Evolutionary conservation across 345 rosid species (phyloP), one percentile per base, ranked within the genome.

Genomic region (Lepidium sativum): DNA sequence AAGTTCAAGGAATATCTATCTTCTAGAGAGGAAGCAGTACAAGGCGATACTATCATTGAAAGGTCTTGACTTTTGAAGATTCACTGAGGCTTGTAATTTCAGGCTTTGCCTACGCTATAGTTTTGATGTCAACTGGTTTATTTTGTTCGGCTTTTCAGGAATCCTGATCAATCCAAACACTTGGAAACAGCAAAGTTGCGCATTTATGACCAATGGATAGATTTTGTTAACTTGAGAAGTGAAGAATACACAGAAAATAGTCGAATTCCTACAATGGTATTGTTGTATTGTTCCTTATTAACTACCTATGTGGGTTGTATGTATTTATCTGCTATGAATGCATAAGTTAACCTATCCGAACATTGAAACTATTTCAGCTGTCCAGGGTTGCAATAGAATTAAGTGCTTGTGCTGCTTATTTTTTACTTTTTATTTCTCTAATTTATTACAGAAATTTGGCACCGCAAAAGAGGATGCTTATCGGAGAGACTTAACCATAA

Each of bases 131-230:
- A 1, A 8, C 16, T 34, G 14, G 40, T 33, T 53, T 18, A 18
- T 42, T 25, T 52, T 49, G 45, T 49, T 68, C 60, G 23, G 9
- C 16, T 13, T 76, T 84, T 74, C 83, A 92, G 98, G 70, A 94
- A 94, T 63, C 99, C 97, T 61, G 91, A 89, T 25, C 96, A 94
- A 72, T 94, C 99, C 20, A 92, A 90, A 78, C 99, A 89, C 79
- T 82, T 92, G 53, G 97, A 92, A 72, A 92, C 99, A 4, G 97
- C 96, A 38, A 89, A 85, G 80, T 77, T 92, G 88, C 86, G 89
- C 13, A 79, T 92, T 63, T 81, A 82, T 79, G 88, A 83, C 75
- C 68, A 83, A 12, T 90, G 96, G 99, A 90, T 92, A 64, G 97
- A 92, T 82, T 89, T 89, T 81, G 96, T 92, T 2, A 89, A 92